phyloP scores from a whole-genome alignment of 1,139 yeast genomes.

The Geotrichum histeridarum region DNA sequence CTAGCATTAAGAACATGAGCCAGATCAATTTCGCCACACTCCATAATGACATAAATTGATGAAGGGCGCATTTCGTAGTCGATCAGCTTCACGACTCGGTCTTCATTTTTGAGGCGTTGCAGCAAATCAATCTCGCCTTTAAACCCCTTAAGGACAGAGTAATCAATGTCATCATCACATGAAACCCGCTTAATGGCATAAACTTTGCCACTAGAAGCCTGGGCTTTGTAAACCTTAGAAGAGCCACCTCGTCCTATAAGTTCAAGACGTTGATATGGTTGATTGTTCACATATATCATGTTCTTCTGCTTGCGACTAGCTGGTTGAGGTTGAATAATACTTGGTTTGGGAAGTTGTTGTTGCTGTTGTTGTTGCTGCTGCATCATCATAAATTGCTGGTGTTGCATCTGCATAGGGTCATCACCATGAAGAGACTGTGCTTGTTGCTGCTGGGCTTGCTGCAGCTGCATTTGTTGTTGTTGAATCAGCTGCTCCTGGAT shows the following conservation, averaged over 20 bases:
- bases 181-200: slow-evolving; percentile 82
- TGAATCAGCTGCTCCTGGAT: slow-evolving; percentile 13
- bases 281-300: slow-evolving; percentile 48
- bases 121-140: slow-evolving; percentile 86
- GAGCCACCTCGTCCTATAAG: slow-evolving; percentile 90
- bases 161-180: slow-evolving; percentile 71
- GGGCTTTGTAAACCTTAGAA: slow-evolving; percentile 84
- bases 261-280: slow-evolving; percentile 68
- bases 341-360: slow-evolving; percentile 5
- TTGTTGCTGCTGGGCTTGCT: slow-evolving; percentile 3
- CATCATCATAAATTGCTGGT: slow-evolving; percentile 20
- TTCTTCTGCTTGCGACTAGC: slow-evolving; percentile 27
- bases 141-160: slow-evolving; percentile 65
- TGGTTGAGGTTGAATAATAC: slow-evolving; percentile 14
- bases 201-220: slow-evolving; percentile 47
- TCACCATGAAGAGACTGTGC: not conserved
- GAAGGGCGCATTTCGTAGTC: slow-evolving; percentile 69
- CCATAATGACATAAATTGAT: slow-evolving; percentile 76
- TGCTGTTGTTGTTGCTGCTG: slow-evolving; percentile 16
- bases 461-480: slow-evolving; percentile 12
- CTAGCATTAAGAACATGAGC: slow-evolving; percentile 73
- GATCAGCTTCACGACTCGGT: slow-evolving; percentile 71
- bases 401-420: slow-evolving; percentile 12
- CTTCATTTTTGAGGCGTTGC: slow-evolving; percentile 52
- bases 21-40: slow-evolving; percentile 88